These are phyloP conservation scores for Phytophthora boehmeriae DNA, from an alignment of 352 stramenopile species.

Conservation along the genomic window DNA sequence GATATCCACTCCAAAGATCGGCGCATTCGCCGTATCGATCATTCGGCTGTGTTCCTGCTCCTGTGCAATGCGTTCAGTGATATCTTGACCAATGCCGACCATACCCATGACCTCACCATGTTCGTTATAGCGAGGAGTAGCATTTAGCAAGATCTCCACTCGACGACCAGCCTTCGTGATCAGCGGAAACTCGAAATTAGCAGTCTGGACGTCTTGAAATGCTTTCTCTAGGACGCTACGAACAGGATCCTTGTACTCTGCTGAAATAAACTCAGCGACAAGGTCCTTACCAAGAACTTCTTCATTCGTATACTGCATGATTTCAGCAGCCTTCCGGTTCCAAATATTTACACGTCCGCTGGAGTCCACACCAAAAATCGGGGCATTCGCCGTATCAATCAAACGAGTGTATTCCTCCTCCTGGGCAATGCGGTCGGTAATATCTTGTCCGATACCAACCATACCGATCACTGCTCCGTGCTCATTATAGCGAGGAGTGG, in stretches of 20 bases:
- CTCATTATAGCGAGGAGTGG: constrained; percentile 14
- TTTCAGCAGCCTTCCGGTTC: constrained; percentile 68
- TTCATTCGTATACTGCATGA: constrained; percentile 55
- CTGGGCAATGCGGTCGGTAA: constrained; percentile 14
- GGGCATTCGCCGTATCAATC: constrained; percentile 49
- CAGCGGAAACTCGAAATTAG: constrained; percentile 15
- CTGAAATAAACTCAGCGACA: constrained; percentile 43
- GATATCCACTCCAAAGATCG: constrained; percentile 65
- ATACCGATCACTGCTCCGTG: constrained; percentile 13
- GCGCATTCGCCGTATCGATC: constrained; percentile 30
- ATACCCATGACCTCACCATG: constrained; percentile 17
- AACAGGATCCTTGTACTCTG: constrained; percentile 36
- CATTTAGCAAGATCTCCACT: constrained; percentile 47
- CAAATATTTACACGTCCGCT: constrained; percentile 52
- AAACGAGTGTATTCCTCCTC: constrained; percentile 27
- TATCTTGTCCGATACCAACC: constrained; percentile 18
- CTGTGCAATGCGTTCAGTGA: constrained; percentile 12
- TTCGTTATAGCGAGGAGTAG: constrained; percentile 18
- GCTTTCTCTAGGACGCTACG: constrained; percentile 13
- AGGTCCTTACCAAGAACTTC: constrained; percentile 56
- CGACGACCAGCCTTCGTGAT: constrained; percentile 37
- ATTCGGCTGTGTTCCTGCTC: constrained; percentile 16
- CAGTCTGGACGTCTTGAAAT: constrained; percentile 12
- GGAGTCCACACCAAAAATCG: constrained; percentile 58
- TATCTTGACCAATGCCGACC: constrained; percentile 21